Base-by-base conservation (phyloP, 805 yeast genomes). In the Wickerhamiella occidentalis region DNA sequence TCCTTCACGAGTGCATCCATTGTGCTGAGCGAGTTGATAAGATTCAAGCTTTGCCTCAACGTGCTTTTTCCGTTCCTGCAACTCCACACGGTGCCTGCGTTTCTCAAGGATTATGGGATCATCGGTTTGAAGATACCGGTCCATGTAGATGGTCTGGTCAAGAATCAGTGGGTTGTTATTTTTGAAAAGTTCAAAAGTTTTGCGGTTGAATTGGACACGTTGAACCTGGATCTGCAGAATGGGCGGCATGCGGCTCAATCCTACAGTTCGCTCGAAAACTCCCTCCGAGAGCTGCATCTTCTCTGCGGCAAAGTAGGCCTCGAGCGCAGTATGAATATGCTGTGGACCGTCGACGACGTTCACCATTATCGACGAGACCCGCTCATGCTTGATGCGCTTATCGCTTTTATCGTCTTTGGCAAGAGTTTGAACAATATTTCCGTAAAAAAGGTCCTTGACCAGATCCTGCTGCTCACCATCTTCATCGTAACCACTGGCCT, bases 221-320 rank as follows among this genome's bases (percentile, higher is more conserved):
- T 88, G 97, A 6, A 92, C 84, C 61, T 92, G 98, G 45, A 92
- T 77, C 62, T 92, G 98, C 45, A 92, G 64, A 46, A 92, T 76
- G 5, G 80, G 79, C 0, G 98, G 98, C 18, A 86, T 66, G 50
- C 77, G 73, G 8, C 77, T 72, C 3, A 90, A 75, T 0, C 88
- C 77, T 43, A 88, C 74, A 0, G 83, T 75, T 61, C 94, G 77
- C 56, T 79, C 78, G 4, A 83, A 90, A 22, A 73, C 71, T 1
- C 87, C 94, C 53, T 80, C 82, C 38, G 71, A 77, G 56, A 85
- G 67, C 1, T 71, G 74, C 11, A 87, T 72, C 17, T 76, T 62
- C 55, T 85, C 95, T 48, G 81, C 87, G 41, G 70, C 73, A 61
- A 88, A 88, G 58, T 80, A 84, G 15, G 79, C 76, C 63, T 92